phyloP scores from a whole-genome alignment of 192 early-diverging fungal species.

The Powellomyces hirtus region DNA sequence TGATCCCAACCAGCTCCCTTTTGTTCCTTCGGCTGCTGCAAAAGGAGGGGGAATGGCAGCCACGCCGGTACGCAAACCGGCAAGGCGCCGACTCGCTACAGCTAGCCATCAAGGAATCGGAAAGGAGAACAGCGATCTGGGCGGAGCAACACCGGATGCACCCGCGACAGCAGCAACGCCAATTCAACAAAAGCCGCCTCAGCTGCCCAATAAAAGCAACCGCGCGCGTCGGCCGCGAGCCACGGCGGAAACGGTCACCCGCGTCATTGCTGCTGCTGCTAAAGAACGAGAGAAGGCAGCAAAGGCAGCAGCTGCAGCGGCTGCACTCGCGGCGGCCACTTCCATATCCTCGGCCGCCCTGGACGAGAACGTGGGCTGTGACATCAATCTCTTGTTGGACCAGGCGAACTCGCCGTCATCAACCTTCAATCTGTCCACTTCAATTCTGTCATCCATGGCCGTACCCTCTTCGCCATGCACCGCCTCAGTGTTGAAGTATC shows the following conservation, averaged over 20 bases:
- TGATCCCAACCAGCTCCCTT: too few species aligned
- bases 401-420: too few species aligned
- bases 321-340: not conserved
- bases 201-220: not conserved
- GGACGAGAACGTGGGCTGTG: too few species aligned
- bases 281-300: conserved; percentile 5
- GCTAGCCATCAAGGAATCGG: not conserved
- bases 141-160: not conserved
- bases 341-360: too few species aligned
- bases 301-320: not conserved
- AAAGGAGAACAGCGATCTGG: not conserved
- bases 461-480: too few species aligned
- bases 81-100: not conserved
- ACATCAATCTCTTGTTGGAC: too few species aligned
- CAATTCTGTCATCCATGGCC: too few species aligned
- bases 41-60: too few species aligned
- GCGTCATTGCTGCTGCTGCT: conserved; percentile 10
- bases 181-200: not conserved
- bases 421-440: too few species aligned
- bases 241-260: conserved; percentile 1
- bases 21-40: too few species aligned
- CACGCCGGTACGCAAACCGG: not conserved
- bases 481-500: too few species aligned
- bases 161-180: not conserved
- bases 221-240: conserved; percentile 1